Evolutionary conservation across 495 filamentous ascomycete genomes (phyloP).

Genomic region (Immersiella caudata): DNA sequence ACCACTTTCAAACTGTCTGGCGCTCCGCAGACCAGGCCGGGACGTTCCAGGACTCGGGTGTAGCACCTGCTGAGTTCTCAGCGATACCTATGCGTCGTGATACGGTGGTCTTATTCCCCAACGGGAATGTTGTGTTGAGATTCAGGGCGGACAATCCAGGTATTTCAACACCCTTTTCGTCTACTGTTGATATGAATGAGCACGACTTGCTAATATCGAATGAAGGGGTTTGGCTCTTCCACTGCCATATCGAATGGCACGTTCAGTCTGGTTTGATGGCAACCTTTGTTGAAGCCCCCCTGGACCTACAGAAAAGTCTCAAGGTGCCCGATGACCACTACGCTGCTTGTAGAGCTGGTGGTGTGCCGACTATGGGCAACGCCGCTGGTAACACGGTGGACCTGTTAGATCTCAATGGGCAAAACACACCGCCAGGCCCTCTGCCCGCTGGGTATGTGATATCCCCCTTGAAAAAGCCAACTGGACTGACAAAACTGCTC

Average conservation of each 20-base stretch:
- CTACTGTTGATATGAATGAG: too few relatives aligned
- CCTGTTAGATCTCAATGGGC: slow-evolving; percentile 65
- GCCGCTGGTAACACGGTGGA: slow-evolving; percentile 72
- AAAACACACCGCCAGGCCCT: slow-evolving; percentile 56
- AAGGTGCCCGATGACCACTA: slow-evolving; percentile 66
- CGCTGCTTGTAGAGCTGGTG: slow-evolving; percentile 58
- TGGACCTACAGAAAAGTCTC: slow-evolving; percentile 51
- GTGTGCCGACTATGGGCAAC: slow-evolving; percentile 63
- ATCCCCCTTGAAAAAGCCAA: neutral
- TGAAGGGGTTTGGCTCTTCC: slow-evolving; percentile 52
- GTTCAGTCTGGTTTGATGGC: slow-evolving; percentile 54
- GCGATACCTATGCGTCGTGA: slow-evolving; percentile 54
- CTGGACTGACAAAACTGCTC: neutral
- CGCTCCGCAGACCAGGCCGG: slow-evolving; percentile 47
- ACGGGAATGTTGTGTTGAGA: slow-evolving; percentile 43
- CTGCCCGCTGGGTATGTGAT: slow-evolving; percentile 62
- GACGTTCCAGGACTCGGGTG: slow-evolving; percentile 47
- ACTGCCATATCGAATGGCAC: slow-evolving; percentile 61
- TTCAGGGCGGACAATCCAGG: slow-evolving; percentile 51
- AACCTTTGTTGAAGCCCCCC: slow-evolving; percentile 65
- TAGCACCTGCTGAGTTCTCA: neutral
- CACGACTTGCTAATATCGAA: neutral
- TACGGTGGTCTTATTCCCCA: slow-evolving; percentile 47
- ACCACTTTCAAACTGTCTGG: slow-evolving; percentile 65
- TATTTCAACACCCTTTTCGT: neutral